Percentiles rank a stretch among this genome's conserved stretches.
These are phyloP conservation scores for Graphiopsis chlorocephala DNA, from an alignment of 2,329 filamentous ascomycete species.

Conservation along the genomic window DNA sequence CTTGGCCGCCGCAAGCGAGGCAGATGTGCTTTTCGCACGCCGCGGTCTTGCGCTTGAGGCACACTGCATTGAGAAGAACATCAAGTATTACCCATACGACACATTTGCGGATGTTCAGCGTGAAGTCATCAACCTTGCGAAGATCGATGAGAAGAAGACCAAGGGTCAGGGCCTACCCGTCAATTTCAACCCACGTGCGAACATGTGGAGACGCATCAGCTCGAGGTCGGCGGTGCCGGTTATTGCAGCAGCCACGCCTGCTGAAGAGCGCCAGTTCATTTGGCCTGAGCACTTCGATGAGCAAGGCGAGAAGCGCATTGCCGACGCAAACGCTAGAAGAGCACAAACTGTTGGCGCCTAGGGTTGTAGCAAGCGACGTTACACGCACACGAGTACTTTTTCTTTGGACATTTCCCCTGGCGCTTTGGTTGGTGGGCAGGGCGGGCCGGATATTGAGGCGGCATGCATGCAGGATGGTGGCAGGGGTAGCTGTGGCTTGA, in stretches of 20 bases:
- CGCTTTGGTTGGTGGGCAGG: not conserved
- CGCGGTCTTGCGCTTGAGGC: conserved; percentile 64
- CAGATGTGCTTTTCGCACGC: conserved; percentile 66
- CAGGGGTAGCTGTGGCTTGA: not conserved
- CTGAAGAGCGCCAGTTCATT: conserved; percentile 61
- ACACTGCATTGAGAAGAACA: conserved; percentile 62
- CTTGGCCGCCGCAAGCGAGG: conserved; percentile 62
- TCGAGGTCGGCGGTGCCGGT: conserved; percentile 56
- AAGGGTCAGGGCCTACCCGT: conserved; percentile 58
- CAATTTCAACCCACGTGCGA: conserved; percentile 65
- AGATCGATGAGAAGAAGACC: conserved; percentile 61
- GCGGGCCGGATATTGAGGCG: not conserved
- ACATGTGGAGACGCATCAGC: conserved; percentile 63
- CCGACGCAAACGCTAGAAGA: not conserved
- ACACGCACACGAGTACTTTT: not conserved
- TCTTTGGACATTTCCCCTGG: not conserved
- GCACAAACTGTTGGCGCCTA: not conserved
- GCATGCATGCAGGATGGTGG: not conserved
- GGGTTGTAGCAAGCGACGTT: not conserved
- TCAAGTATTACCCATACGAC: conserved; percentile 61
- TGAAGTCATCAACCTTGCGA: conserved; percentile 57
- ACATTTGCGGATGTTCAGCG: conserved; percentile 64
- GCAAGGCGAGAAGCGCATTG: conserved; percentile 1
- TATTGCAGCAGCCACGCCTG: conserved; percentile 52
- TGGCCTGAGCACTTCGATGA: conserved; percentile 58